Evolutionary conservation across 176 grass and related monocot genomes (phyloP).

Genomic region (Triticum timopheevii): DNA sequence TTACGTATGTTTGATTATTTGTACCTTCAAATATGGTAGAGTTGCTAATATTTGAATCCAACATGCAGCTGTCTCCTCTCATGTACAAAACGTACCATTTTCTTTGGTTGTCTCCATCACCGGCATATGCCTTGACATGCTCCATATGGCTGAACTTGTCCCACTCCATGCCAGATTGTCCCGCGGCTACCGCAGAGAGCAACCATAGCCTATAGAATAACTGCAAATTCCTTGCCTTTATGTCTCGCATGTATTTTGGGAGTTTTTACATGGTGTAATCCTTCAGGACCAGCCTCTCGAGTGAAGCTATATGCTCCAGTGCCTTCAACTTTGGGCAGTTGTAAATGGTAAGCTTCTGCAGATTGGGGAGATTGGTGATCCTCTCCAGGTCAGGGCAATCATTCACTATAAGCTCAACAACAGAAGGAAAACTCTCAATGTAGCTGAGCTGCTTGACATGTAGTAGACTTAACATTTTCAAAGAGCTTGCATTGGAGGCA

Average conservation of each 20-base stretch:
- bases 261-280: neutral
- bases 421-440: neutral
- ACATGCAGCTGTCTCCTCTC: neutral
- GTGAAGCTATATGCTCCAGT: neutral
- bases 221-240: neutral
- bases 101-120: neutral
- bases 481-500: neutral
- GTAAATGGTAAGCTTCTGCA: rapidly evolving
- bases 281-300: neutral
- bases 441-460: neutral
- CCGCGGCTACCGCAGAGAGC: neutral
- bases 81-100: neutral
- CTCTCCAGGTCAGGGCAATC: neutral
- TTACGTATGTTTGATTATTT: neutral
- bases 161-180: neutral
- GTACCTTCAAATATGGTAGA: neutral
- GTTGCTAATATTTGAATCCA: neutral
- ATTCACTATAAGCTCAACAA: neutral
- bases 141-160: neutral
- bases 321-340: neutral
- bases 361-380: neutral
- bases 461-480: rapidly evolving
- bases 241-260: neutral
- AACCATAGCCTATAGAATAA: neutral
- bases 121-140: neutral